phyloP scores from a whole-genome alignment of 345 rosid genomes.

The Microcos paniculata region DNA sequence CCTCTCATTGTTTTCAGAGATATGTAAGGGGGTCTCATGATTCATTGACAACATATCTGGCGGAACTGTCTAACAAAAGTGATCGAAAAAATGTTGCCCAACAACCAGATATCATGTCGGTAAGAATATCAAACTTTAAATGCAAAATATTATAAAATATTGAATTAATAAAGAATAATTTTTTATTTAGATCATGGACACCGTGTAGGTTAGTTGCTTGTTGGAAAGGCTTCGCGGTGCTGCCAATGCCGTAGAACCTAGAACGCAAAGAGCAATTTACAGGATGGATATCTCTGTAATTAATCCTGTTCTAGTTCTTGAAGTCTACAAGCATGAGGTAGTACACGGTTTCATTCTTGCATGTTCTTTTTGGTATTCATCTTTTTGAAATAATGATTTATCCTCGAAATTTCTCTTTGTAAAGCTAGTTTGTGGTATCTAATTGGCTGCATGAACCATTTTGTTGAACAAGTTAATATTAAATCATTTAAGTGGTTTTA shows the following conservation, averaged over 20 bases:
- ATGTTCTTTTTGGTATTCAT: neutral
- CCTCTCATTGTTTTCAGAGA: conserved; percentile 39
- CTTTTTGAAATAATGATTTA: neutral
- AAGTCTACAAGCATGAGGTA: conserved; percentile 97
- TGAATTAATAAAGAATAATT: conserved; percentile 18
- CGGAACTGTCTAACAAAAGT: conserved; percentile 68
- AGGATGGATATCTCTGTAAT: conserved; percentile 83
- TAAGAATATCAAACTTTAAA: conserved; percentile 35
- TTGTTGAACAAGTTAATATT: conserved; percentile 1
- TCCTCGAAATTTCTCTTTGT: neutral
- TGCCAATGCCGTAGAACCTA: conserved; percentile 89
- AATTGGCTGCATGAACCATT: neutral
- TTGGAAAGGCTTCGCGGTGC: conserved; percentile 97
- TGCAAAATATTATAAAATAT: conserved; percentile 12
- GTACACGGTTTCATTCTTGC: conserved; percentile 12
- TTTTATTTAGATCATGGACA: conserved; percentile 19
- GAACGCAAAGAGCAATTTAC: conserved; percentile 84
- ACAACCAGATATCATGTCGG: conserved; percentile 80
- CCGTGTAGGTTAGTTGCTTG: conserved; percentile 76
- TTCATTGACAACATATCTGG: conserved; percentile 67
- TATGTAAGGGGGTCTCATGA: conserved; percentile 80
- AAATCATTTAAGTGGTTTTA: neutral
- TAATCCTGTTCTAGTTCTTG: conserved; percentile 78
- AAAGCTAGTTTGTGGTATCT: neutral
- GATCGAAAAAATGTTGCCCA: conserved; percentile 76